phyloP scores from a whole-genome alignment of 176 grass and related monocot genomes.

The Phoenix dactylifera region DNA sequence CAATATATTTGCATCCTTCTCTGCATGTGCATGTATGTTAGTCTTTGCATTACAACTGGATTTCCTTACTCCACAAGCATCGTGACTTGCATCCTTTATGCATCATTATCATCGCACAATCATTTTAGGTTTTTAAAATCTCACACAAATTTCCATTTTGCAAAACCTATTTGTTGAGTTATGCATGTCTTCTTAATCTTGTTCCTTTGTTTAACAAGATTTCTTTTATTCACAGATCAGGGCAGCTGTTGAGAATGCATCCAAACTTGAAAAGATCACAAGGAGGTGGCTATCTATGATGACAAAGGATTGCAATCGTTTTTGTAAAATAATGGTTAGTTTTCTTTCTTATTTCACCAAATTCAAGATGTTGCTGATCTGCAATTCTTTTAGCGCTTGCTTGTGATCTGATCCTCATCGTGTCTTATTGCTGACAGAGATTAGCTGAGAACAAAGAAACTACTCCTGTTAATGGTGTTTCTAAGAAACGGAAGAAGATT shows the following conservation, averaged over 20 bases:
- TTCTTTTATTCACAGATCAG: slow-evolving; percentile 40
- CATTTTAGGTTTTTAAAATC: too few species aligned
- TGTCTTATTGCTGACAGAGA: slow-evolving; percentile 38
- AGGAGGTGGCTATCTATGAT: slow-evolving; percentile 70
- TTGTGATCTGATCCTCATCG: background rate
- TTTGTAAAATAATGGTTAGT: slow-evolving; percentile 95
- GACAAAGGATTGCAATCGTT: slow-evolving; percentile 92
- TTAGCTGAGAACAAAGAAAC: slow-evolving; percentile 31
- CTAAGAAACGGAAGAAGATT: slow-evolving; percentile 56
- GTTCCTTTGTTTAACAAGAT: slow-evolving; percentile 3
- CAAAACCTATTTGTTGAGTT: too few species aligned
- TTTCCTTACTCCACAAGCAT: too few species aligned
- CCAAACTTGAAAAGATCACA: slow-evolving; percentile 65
- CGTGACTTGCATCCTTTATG: too few species aligned
- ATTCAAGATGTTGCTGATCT: too few species aligned
- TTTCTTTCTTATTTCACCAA: slow-evolving; percentile 3
- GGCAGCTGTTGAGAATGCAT: slow-evolving; percentile 55
- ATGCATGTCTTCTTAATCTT: background rate
- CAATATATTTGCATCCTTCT: too few species aligned
- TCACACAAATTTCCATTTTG: too few species aligned
- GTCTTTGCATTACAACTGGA: too few species aligned
- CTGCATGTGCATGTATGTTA: too few species aligned
- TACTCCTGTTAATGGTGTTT: slow-evolving; percentile 18
- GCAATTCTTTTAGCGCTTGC: slow-evolving; percentile 1
- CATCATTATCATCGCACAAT: too few species aligned